These are phyloP conservation scores for Amylocystis lapponica DNA, from an alignment of 768 basidiomycete genomes.

Conservation along the genomic window DNA sequence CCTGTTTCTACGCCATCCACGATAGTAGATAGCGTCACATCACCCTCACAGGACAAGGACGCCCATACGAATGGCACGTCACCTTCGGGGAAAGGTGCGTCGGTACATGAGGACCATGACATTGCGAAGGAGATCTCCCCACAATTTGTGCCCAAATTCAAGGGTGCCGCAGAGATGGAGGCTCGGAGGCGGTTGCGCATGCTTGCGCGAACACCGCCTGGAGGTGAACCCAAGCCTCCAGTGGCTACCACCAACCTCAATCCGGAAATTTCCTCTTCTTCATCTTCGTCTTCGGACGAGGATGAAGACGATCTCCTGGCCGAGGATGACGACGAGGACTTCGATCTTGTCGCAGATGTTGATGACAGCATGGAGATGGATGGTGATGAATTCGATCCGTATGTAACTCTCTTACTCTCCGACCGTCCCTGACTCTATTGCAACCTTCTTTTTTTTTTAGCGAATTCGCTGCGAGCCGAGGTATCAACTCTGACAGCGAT, in stretches of 20 bases:
- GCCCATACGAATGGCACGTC: too few species aligned
- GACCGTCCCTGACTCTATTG: not conserved
- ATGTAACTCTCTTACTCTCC: too few species aligned
- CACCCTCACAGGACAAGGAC: too few species aligned
- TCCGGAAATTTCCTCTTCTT: conserved; percentile 41
- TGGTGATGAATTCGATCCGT: conserved; percentile 77
- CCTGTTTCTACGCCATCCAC: too few species aligned
- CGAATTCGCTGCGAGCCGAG: conserved; percentile 56
- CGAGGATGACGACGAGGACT: conserved; percentile 49
- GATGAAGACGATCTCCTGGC: conserved; percentile 43
- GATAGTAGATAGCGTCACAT: too few species aligned
- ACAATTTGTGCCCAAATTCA: conserved; percentile 74
- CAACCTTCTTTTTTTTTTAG: conserved; percentile 28
- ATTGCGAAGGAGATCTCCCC: conserved; percentile 28
- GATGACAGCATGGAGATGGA: conserved; percentile 29
- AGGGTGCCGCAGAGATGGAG: conserved; percentile 85
- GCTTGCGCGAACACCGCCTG: conserved; percentile 50
- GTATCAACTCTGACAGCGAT: conserved; percentile 49
- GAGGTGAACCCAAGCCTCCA: conserved; percentile 28
- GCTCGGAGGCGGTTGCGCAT: conserved; percentile 59
- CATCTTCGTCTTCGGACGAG: conserved; percentile 37
- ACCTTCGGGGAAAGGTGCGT: too few species aligned
- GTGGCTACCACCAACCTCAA: conserved; percentile 35
- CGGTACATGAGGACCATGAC: too few species aligned
- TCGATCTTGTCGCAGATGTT: conserved; percentile 43